Percentiles rank a stretch among this genome's conserved stretches.
These are phyloP conservation scores for Carex littledalei DNA, from an alignment of 176 grass and related monocot genomes.

Conservation along the genomic window DNA sequence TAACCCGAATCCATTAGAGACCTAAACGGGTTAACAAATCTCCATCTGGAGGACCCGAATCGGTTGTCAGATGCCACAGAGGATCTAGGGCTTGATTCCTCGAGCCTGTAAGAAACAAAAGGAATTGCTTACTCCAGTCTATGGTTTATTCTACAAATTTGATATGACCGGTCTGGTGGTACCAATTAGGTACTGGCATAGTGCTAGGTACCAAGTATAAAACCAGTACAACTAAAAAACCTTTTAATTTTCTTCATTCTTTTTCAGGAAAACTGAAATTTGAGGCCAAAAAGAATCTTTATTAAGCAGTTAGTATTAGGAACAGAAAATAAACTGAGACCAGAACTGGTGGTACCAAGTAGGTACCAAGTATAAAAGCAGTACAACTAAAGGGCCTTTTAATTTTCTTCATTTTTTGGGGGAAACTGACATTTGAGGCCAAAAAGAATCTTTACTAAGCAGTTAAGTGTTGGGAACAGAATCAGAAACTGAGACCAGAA, in stretches of 20 bases:
- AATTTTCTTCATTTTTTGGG: no score
- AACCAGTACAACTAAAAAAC: neutral
- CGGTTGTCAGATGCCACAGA: slow-evolving; percentile 51
- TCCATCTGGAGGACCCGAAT: slow-evolving; percentile 29
- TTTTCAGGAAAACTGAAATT: no score
- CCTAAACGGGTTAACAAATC: slow-evolving; percentile 31
- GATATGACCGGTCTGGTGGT: neutral
- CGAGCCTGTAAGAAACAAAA: slow-evolving; percentile 48
- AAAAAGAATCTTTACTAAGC: no score
- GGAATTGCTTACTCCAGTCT: neutral
- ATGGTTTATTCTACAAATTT: no score
- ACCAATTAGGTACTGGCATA: neutral
- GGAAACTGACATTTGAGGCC: no score
- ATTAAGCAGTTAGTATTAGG: neutral
- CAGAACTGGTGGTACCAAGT: neutral
- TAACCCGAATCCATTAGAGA: slow-evolving; percentile 19
- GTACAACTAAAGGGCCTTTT: neutral
- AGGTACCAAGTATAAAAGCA: neutral
- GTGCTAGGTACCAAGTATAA: neutral
- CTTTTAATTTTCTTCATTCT: no score
- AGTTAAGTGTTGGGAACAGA: neutral
- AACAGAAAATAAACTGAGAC: neutral
- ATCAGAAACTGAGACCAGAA: neutral
- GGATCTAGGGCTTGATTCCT: slow-evolving; percentile 66
- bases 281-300: no score